These are phyloP conservation scores for Paramarasmius palmivorus DNA, from an alignment of 1,284 basidiomycete species.

Conservation along the genomic window DNA sequence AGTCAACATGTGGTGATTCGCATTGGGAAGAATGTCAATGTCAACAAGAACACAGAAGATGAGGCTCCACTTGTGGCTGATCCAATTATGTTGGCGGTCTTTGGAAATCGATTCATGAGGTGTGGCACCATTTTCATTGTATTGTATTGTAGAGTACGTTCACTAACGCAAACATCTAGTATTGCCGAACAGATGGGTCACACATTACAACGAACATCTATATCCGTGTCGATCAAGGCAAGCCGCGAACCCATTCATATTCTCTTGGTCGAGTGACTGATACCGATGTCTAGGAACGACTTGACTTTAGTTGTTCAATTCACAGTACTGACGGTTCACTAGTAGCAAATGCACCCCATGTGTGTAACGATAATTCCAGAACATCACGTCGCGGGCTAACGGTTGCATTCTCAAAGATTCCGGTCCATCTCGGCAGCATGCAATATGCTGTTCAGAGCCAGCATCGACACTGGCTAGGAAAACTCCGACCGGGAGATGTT, in stretches of 20 bases:
- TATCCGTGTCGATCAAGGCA: constrained; percentile 11
- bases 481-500: constrained; percentile 11
- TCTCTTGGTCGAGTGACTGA: not conserved
- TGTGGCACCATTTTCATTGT: not conserved
- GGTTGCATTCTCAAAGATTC: constrained; percentile 1
- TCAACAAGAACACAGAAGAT: not conserved
- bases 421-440: constrained; percentile 12
- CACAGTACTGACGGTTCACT: constrained; percentile 8
- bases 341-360: constrained; percentile 11
- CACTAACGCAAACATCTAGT: not conserved
- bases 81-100: constrained; percentile 12
- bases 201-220: constrained; percentile 8
- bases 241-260: not conserved
- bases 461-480: constrained; percentile 10
- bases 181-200: constrained; percentile 15
- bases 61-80: constrained; percentile 1
- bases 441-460: constrained; percentile 12
- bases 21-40: not conserved
- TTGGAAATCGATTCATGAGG: constrained; percentile 15
- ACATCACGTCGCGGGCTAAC: not conserved
- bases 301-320: constrained; percentile 11
- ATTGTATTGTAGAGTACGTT: not conserved
- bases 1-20: constrained; percentile 10
- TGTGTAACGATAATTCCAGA: not conserved
- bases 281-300: constrained; percentile 4